phyloP scores from a whole-genome alignment of 495 filamentous ascomycete genomes.

The Penicillium goetzii region DNA sequence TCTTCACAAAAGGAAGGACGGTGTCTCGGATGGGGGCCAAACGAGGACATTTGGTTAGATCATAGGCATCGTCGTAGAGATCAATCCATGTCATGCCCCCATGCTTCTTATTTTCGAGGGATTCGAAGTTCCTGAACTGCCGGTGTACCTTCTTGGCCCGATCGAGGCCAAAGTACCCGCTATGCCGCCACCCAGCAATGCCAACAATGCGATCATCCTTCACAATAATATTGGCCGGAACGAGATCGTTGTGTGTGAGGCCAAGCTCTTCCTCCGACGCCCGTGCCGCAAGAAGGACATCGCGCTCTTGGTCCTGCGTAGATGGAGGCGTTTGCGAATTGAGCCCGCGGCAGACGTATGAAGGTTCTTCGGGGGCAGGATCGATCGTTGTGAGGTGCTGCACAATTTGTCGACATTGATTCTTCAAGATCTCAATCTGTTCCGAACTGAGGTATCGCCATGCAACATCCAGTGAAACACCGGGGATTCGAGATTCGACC shows the following conservation, averaged over 20 bases:
- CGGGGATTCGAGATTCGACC: conserved; percentile 48
- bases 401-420: conserved; percentile 42
- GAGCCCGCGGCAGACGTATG: conserved; percentile 44
- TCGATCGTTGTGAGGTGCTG: conserved; percentile 36
- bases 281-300: conserved; percentile 40
- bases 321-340: conserved; percentile 38
- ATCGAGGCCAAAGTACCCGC: conserved; percentile 47
- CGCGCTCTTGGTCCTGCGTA: conserved; percentile 31
- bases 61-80: conserved; percentile 37
- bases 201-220: conserved; percentile 44
- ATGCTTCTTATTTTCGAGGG: conserved; percentile 12
- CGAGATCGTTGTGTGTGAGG: conserved; percentile 46
- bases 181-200: conserved; percentile 46
- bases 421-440: conserved; percentile 40
- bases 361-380: conserved; percentile 32
- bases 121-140: conserved; percentile 34
- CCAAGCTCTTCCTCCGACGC: conserved; percentile 31
- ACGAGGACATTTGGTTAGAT: conserved; percentile 13
- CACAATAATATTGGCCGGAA: conserved; percentile 45
- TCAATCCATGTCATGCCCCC: conserved; percentile 35
- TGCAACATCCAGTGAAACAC: conserved; percentile 49
- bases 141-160: conserved; percentile 41
- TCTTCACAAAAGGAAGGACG: conserved; percentile 39
- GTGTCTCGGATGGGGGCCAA: conserved; percentile 25
- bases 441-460: conserved; percentile 44